A percentile compares a stretch with the other conserved stretches of the same genome.
Evolutionary conservation across 805 yeast species (phyloP).

Genomic region (Yarrowia bubula): DNA sequence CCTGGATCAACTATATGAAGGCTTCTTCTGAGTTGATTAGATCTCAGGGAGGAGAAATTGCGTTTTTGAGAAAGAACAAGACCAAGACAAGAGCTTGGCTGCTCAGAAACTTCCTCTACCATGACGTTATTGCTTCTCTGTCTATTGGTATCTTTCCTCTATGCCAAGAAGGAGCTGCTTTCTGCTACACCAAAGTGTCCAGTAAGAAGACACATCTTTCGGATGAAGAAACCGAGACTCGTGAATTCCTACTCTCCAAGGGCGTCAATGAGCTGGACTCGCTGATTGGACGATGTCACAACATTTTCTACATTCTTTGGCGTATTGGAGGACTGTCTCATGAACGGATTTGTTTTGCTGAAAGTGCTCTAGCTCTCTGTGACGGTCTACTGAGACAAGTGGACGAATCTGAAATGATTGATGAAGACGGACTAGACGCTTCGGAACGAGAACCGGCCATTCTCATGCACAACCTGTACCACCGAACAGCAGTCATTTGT

Average conservation of each 20-base stretch:
- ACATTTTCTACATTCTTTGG: conserved; percentile 26
- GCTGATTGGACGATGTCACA: conserved; percentile 25
- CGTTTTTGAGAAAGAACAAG: conserved; percentile 23
- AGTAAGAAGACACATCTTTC: conserved; percentile 15
- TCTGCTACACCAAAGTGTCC: conserved; percentile 24
- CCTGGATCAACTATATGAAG: conserved; percentile 24
- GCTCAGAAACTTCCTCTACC: conserved; percentile 25
- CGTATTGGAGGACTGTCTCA: conserved; percentile 22
- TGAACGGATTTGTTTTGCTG: conserved; percentile 22
- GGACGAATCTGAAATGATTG: conserved; percentile 12
- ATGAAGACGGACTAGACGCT: conserved; percentile 19
- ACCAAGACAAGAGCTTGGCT: conserved; percentile 23
- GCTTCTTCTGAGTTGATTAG: conserved; percentile 16
- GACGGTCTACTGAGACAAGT: conserved; percentile 17
- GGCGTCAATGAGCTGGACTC: conserved; percentile 28
- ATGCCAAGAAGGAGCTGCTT: conserved; percentile 24
- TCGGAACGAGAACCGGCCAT: conserved; percentile 5
- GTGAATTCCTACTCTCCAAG: conserved; percentile 20
- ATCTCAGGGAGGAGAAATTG: conserved; percentile 19
- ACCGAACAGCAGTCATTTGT: conserved; percentile 19
- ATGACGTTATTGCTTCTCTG: conserved; percentile 21
- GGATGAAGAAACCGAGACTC: conserved; percentile 11
- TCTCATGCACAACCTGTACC: conserved; percentile 25
- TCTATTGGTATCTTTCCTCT: conserved; percentile 17
- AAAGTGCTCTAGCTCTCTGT: conserved; percentile 22